phyloP scores from a whole-genome alignment of 306 rosid genomes.

The Phaseolus lunatus region DNA sequence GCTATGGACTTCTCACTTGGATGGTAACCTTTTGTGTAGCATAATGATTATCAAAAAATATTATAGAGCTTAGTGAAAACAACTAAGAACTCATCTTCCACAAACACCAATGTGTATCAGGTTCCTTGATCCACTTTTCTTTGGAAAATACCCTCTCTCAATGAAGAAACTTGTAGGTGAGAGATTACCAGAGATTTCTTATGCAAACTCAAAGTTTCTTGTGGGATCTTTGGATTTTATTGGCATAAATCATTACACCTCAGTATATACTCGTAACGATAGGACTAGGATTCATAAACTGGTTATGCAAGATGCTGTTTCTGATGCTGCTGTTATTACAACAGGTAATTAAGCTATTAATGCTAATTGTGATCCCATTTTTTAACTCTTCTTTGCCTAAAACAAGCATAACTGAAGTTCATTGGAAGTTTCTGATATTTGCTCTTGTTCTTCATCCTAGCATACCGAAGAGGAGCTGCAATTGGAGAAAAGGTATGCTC shows the following conservation, averaged over 20 bases:
- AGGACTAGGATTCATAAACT: constrained; percentile 66
- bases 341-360: constrained; percentile 67
- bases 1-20: constrained; percentile 84
- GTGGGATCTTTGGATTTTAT: constrained; percentile 79
- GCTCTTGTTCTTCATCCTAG: constrained; percentile 51
- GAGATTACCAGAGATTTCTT: constrained; percentile 77
- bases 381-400: constrained; percentile 2
- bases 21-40: constrained; percentile 53
- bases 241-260: constrained; percentile 89
- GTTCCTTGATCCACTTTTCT: constrained; percentile 86
- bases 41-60: neutral
- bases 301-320: constrained; percentile 67
- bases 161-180: constrained; percentile 72
- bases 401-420: constrained; percentile 19
- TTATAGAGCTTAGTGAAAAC: constrained; percentile 1
- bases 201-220: constrained; percentile 54
- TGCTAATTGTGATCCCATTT: constrained; percentile 17
- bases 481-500: constrained; percentile 87
- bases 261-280: constrained; percentile 83
- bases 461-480: constrained; percentile 65
- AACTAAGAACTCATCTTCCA: constrained; percentile 18
- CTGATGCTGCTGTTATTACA: constrained; percentile 85
- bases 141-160: constrained; percentile 81
- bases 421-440: constrained; percentile 45
- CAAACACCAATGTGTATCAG: constrained; percentile 56